These are phyloP conservation scores for Gastrolobium bilobum DNA, from an alignment of 306 rosid genomes.

Conservation along the genomic window DNA sequence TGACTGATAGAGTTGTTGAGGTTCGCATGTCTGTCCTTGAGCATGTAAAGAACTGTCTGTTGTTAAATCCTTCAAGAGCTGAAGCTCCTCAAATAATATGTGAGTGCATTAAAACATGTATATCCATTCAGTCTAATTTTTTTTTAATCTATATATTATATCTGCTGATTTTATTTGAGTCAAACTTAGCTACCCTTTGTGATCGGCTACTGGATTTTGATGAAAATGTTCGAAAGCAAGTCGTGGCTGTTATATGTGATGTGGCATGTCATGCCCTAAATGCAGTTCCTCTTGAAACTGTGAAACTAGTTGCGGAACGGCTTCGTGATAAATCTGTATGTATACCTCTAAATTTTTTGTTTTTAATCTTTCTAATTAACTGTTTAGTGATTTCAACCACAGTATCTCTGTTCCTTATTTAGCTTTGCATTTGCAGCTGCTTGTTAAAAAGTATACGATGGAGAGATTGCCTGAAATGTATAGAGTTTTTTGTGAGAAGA, in stretches of 20 bases:
- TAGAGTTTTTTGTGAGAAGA: constrained; percentile 72
- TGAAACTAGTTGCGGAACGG: constrained; percentile 95
- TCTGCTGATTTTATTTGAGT: constrained; percentile 54
- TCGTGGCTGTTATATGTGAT: constrained; percentile 93
- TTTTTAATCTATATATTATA: constrained; percentile 16
- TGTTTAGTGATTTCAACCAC: constrained; percentile 34
- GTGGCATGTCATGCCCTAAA: constrained; percentile 76
- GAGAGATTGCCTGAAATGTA: constrained; percentile 91
- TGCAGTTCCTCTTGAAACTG: constrained; percentile 80
- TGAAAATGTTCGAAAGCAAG: constrained; percentile 95
- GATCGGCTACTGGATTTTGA: constrained; percentile 97
- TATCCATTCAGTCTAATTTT: constrained; percentile 6
- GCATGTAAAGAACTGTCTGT: constrained; percentile 84
- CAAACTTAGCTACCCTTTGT: constrained; percentile 84
- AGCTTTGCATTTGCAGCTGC: constrained; percentile 71
- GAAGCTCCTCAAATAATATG: constrained; percentile 87
- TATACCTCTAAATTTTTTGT: constrained; percentile 39
- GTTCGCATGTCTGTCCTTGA: constrained; percentile 94
- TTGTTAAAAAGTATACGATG: constrained; percentile 93
- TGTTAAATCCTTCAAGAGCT: constrained; percentile 77
- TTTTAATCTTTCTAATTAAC: constrained; percentile 11
- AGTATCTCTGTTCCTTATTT: constrained; percentile 43
- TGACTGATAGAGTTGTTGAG: constrained; percentile 88
- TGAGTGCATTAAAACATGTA: constrained; percentile 54
- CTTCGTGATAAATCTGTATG: constrained; percentile 98